Percentiles rank a stretch among this genome's conserved stretches.
Conservation (phyloP, 1,139 yeast species). For the Suhomyces anneliseae region DNA sequence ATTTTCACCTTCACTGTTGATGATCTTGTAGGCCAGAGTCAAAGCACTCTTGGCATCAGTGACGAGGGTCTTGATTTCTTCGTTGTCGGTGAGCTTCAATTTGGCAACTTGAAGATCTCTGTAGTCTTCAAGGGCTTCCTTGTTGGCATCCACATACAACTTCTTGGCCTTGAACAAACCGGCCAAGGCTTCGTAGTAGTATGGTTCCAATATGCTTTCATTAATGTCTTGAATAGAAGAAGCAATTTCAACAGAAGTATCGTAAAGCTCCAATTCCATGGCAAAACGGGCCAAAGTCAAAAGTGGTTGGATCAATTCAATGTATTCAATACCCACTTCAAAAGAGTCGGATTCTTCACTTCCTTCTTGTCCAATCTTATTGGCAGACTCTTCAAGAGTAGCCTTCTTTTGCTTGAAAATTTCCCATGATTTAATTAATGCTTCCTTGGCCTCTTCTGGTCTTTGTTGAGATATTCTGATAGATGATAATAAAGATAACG, state of each 20-base stretch:
- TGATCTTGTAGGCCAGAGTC: conserved; percentile 55
- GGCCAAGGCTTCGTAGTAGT: conserved; percentile 80
- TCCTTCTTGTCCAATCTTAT: conserved; percentile 17
- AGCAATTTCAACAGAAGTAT: conserved; percentile 61
- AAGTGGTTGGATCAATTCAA: conserved; percentile 67
- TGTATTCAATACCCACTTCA: conserved; percentile 51
- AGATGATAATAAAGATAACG: conserved; percentile 80
- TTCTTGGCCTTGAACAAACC: conserved; percentile 59
- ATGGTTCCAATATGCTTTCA: conserved; percentile 77
- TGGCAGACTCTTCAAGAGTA: conserved; percentile 48
- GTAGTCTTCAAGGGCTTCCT: conserved; percentile 39
- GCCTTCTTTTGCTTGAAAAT: conserved; percentile 56
- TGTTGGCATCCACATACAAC: conserved; percentile 17
- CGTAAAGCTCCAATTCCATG: conserved; percentile 73
- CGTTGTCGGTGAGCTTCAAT: conserved; percentile 20
- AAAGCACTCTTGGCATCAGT: conserved; percentile 54
- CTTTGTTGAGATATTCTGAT: conserved; percentile 88
- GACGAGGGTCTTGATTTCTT: conserved; percentile 32
- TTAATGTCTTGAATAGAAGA: conserved; percentile 69
- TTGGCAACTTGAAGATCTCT: conserved; percentile 43
- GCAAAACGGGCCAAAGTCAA: conserved; percentile 71
- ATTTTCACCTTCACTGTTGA: conserved; percentile 41
- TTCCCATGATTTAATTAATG: conserved; percentile 72
- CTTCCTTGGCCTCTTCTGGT: conserved; percentile 67
- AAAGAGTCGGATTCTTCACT: conserved; percentile 24